phyloP scores from a whole-genome alignment of 352 stramenopile genomes.

The Globisporangium cylindrosporum region DNA sequence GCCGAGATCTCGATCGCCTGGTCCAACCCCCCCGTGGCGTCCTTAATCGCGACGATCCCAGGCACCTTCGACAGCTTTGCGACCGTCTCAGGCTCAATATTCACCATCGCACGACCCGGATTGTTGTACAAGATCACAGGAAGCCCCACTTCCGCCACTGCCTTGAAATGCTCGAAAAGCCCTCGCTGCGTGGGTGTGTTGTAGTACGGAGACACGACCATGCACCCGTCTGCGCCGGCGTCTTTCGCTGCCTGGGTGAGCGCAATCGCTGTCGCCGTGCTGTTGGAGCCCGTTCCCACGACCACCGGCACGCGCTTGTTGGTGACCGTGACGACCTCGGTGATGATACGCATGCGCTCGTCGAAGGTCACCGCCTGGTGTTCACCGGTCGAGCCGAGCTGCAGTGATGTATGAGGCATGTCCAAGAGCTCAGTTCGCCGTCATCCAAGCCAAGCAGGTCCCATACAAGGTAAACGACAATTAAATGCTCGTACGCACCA shows the following conservation, averaged over 20 bases:
- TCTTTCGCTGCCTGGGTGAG: conserved; percentile 90
- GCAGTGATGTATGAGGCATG: neutral
- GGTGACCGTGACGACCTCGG: conserved; percentile 77
- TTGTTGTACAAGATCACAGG: conserved; percentile 98
- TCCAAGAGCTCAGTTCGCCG: neutral
- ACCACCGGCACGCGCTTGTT: conserved; percentile 91
- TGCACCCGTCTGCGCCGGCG: conserved; percentile 91
- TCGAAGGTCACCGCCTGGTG: conserved; percentile 92
- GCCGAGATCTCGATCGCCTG: conserved; percentile 78
- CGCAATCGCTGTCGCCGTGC: conserved; percentile 77
- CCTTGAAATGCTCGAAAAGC: conserved; percentile 94
- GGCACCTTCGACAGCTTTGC: neutral
- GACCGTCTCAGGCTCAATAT: conserved; percentile 50
- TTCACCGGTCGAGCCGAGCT: conserved; percentile 97
- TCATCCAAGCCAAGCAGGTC: neutral
- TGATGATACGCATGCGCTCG: conserved; percentile 93
- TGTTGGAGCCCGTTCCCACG: conserved; percentile 95
- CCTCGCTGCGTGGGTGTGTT: conserved; percentile 97
- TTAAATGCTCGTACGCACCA: conserved; percentile 43
- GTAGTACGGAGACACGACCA: conserved; percentile 98
- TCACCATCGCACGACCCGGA: conserved; percentile 80
- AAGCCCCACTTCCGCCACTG: conserved; percentile 78
- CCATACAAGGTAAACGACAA: neutral
- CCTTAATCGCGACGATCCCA: conserved; percentile 94
- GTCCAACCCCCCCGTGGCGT: conserved; percentile 93